Evolutionary conservation across 2,329 filamentous ascomycete species (phyloP).

Genomic region (Colletotrichum godetiae): DNA sequence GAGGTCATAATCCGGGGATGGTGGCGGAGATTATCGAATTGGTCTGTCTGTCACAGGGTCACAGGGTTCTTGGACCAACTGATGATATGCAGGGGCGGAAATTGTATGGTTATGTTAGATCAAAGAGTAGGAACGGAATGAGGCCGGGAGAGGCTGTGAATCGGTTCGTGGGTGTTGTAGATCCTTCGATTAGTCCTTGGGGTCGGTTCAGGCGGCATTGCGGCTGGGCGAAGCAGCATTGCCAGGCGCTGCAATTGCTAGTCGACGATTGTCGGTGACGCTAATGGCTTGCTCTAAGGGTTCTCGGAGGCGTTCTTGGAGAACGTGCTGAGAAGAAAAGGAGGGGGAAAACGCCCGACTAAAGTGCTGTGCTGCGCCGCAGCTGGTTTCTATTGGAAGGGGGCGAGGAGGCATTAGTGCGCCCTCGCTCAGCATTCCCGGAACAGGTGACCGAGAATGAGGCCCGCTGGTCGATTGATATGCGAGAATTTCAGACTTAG

Average conservation of each 20-base stretch:
- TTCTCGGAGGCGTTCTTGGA: neutral
- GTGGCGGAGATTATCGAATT: neutral
- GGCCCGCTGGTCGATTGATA: neutral
- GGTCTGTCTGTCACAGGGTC: neutral
- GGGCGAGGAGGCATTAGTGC: neutral
- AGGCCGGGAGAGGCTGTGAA: neutral
- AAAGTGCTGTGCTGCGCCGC: constrained; percentile 1
- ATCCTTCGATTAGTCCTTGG: neutral
- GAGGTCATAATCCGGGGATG: neutral
- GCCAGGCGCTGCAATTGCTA: neutral
- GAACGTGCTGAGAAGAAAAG: neutral
- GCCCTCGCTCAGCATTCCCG: neutral
- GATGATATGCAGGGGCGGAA: neutral
- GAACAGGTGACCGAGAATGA: constrained; percentile 9
- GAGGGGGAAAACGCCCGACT: neutral
- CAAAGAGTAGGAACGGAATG: neutral
- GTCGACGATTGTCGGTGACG: neutral
- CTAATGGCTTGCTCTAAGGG: neutral
- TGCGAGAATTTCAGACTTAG: neutral
- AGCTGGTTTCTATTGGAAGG: neutral
- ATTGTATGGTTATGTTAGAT: too few relatives aligned
- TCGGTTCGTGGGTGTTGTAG: neutral
- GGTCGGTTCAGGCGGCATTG: neutral
- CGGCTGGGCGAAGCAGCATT: neutral
- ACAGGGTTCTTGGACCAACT: neutral